Base-by-base conservation (phyloP, 1,284 basidiomycete genomes). In the Austroboletus rostrupii region DNA sequence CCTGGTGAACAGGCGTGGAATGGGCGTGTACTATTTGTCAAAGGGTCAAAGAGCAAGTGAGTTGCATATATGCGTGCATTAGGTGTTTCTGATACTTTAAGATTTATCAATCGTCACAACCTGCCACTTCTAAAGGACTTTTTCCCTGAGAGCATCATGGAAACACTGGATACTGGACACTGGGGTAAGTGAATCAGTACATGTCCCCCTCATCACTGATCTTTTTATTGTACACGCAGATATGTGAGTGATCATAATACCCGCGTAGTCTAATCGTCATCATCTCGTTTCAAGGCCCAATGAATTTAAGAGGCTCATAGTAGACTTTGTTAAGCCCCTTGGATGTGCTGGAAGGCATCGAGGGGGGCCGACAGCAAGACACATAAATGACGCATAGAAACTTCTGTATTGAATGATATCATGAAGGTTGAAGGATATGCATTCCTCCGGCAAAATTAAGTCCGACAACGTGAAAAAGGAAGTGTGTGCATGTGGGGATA, bases 41-140 rank as follows among this genome's bases (percentile, higher is more conserved):
- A 92, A 62, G 92, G 92, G 2, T 70, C 71, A 23, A 83, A 81
- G 70, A 91, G 86, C 80, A 80, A 78, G 81, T 87, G 53, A 59
- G 79, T 70, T 16, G 43, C 38, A 17, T 31, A 11, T 26, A 19
- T 48, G 4, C 26, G 3, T 8, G 37, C 32, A 31, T 16, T 17
- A 23, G 43, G 12, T 17, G 14, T 35, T 28, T 21, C 31, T 54
- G 12, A 40, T 39, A 1, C 12, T 11, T 19, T 14, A 47, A 86
- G 83, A 49, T 92, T 85, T 62, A 82, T 93, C 57, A 91, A 90
- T 59, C 67, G 75, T 13, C 72, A 77, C 50, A 89, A 87, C 54
- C 69, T 82, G 7, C 76, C 78, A 1, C 55, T 79, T 2, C 76
- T 81, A 42, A 66, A 79, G 52, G 64, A 74, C 35, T 88, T 87